These are phyloP conservation scores for Prunus mongolica DNA, from an alignment of 306 rosid species.

Conservation along the genomic window DNA sequence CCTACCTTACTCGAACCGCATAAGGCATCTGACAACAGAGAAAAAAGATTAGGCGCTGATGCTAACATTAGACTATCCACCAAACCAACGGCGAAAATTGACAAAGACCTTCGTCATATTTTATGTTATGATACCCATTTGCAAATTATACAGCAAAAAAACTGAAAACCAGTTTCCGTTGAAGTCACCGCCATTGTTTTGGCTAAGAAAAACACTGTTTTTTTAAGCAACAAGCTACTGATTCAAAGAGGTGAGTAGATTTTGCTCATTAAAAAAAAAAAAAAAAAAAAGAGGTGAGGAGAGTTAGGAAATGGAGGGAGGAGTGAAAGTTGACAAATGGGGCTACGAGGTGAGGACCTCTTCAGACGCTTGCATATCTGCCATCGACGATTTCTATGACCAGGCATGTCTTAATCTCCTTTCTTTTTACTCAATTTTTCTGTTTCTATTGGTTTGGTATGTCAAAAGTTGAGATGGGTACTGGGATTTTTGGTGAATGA, in stretches of 20 bases:
- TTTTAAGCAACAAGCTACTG: background rate
- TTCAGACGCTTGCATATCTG: constrained; percentile 67
- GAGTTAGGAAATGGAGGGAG: constrained; percentile 39
- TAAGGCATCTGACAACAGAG: too few species aligned
- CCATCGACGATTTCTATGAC: constrained; percentile 64
- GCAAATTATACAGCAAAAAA: background rate
- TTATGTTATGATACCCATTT: background rate
- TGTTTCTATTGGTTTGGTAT: background rate
- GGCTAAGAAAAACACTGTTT: background rate
- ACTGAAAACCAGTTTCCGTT: background rate
- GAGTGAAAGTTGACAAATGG: constrained; percentile 48
- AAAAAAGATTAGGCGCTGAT: background rate
- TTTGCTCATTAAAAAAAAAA: background rate
- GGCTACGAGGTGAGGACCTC: constrained; percentile 68
- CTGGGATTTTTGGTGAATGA: constrained; percentile 6
- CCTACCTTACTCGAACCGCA: too few species aligned
- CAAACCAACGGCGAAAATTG: background rate
- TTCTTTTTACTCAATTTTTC: background rate
- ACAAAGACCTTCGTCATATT: background rate
- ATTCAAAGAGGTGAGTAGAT: background rate
- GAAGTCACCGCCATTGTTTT: background rate
- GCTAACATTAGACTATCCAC: background rate
- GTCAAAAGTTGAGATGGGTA: constrained; percentile 22
- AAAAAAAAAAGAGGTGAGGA: background rate
- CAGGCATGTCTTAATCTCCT: constrained; percentile 41